Evolutionary conservation across 345 rosid species (phyloP).

Genomic region (Syzygium grande): DNA sequence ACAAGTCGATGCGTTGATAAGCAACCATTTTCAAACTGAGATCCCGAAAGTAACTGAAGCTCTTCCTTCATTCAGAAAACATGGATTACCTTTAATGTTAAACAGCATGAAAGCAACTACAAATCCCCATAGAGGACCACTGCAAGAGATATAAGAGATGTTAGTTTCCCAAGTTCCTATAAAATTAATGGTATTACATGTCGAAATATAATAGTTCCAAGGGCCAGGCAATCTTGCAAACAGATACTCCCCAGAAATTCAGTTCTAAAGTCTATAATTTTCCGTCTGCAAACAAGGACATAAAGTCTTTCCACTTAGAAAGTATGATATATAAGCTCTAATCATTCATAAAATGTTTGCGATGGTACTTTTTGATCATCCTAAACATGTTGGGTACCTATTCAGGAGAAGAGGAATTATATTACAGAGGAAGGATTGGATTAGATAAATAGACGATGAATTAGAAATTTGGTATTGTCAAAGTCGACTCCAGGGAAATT

Average conservation of each 20-base stretch:
- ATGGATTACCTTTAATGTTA: constrained; percentile 64
- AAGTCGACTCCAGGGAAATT: not conserved
- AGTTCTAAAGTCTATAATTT: not conserved
- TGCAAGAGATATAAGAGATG: constrained; percentile 27
- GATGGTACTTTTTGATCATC: not conserved
- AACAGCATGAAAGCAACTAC: constrained; percentile 95
- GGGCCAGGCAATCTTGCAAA: not conserved
- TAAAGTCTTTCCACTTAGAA: not conserved
- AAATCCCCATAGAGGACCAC: constrained; percentile 91
- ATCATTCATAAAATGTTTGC: not conserved
- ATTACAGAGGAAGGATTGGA: not conserved
- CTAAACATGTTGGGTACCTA: not conserved
- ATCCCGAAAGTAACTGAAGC: not conserved
- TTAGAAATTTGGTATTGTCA: not conserved
- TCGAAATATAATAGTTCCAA: not conserved
- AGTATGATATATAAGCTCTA: not conserved
- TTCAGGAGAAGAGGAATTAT: not conserved
- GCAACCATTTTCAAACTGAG: not conserved
- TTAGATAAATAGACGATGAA: not conserved
- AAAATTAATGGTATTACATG: no score
- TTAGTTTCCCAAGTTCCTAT: constrained; percentile 9
- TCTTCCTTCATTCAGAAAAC: not conserved
- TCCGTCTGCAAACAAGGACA: not conserved
- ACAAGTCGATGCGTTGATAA: not conserved
- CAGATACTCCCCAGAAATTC: not conserved